phyloP scores from a whole-genome alignment of 2,329 filamentous ascomycete genomes.

The Clonostachys chloroleuca region DNA sequence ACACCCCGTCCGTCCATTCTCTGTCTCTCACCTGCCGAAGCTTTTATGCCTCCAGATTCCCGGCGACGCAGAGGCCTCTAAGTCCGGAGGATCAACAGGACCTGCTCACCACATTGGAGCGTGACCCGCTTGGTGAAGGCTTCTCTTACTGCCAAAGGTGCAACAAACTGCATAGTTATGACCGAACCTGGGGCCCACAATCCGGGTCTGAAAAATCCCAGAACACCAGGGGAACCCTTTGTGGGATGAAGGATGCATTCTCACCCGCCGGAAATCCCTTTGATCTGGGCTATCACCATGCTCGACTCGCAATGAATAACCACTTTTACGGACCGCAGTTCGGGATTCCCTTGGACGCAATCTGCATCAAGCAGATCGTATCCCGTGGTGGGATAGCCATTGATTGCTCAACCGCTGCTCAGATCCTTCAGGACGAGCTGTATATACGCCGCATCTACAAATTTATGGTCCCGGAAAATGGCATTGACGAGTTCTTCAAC shows the following conservation, averaged over 20 bases:
- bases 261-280: slow-evolving; percentile 9
- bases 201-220: not conserved
- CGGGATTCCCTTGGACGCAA: slow-evolving; percentile 9
- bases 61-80: slow-evolving; percentile 1
- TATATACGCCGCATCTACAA: slow-evolving; percentile 10
- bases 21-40: slow-evolving; percentile 9
- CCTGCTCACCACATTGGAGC: slow-evolving; percentile 9
- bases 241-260: slow-evolving; percentile 9
- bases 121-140: slow-evolving; percentile 7
- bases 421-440: slow-evolving; percentile 9
- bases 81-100: slow-evolving; percentile 1
- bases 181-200: slow-evolving; percentile 6
- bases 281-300: slow-evolving; percentile 9
- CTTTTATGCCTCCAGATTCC: slow-evolving; percentile 3
- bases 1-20: slow-evolving; percentile 5
- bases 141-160: slow-evolving; percentile 10
- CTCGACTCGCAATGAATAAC: slow-evolving; percentile 11
- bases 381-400: slow-evolving; percentile 4
- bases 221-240: slow-evolving; percentile 1
- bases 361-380: slow-evolving; percentile 8
- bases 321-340: slow-evolving; percentile 10
- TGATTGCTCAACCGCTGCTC: slow-evolving; percentile 9
- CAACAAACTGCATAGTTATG: slow-evolving; percentile 9
- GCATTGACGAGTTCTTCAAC: slow-evolving; percentile 6
- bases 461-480: slow-evolving; percentile 4